Base-by-base conservation (phyloP, 2,329 filamentous ascomycete genomes). In the Pseudogymnoascus destructans region DNA sequence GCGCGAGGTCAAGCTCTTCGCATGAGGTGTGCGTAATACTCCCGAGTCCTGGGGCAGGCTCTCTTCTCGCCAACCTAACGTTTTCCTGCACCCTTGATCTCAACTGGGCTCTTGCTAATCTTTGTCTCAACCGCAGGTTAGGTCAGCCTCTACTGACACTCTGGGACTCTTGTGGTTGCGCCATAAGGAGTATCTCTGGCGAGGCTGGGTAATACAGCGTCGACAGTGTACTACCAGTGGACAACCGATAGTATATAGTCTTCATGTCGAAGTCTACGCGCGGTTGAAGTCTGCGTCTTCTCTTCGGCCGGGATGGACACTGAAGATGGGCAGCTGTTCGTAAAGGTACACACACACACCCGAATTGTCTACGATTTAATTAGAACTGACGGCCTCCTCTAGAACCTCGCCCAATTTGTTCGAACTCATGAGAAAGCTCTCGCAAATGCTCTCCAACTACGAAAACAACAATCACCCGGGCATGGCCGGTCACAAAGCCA, bases 331-430 rank as follows among this genome's bases (percentile, higher is more conserved):
- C 84, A 89, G 77, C 75, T 87, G 74, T 95, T 93, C 75, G 83
- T 93, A 74, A 93, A 91, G 83, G 87, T 88, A 78, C 62, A 75
- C 52, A 55, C n/a, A 33, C 5, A 27, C 52, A 11, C 7, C 23
- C 9, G 2, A n/a, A 8, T 6, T 15, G 10, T 23, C 27, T n/a
- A 35, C 15, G 25, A 32, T 23, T 13, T 15, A 55, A 19, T 57
- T 59, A 61, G 57, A 49, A 21, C 23, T 58, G 13, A 49, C 61
- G 27, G n/a, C 73, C 66, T 61, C 27, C 57, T 36, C 60, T 71
- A 96, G 92, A 93, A 95, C 79, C 80, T 98, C 71, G 91, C 92
- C 70, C 86, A 86, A 74, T 97, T 95, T 74, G 90, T 98, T 73
- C 89, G 91, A 63, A 95, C 90, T 59, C 90, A 98, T 76, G 93